Conservation (phyloP, 768 basidiomycete species). For the Epithele typhae region DNA sequence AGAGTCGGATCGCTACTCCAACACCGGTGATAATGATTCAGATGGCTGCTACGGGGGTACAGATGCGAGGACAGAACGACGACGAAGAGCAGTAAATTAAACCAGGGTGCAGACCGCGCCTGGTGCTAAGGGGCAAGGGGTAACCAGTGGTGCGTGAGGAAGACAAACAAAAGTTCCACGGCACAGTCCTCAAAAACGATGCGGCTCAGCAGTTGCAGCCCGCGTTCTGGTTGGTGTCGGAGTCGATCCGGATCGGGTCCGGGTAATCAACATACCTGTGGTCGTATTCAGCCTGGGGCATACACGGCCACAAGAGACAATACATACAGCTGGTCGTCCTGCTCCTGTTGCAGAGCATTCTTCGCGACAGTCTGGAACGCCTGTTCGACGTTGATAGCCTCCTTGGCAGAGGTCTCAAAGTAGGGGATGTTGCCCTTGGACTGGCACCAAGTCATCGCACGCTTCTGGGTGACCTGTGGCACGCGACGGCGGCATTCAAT, state of each 20-base stretch:
- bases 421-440: constrained; percentile 99
- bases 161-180: constrained; percentile 6
- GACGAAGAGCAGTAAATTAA: constrained; percentile 18
- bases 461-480: constrained; percentile 97
- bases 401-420: constrained; percentile 99
- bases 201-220: constrained; percentile 78
- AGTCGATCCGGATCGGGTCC: constrained; percentile 95
- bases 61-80: constrained; percentile 13
- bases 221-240: constrained; percentile 86
- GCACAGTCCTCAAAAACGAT: not conserved
- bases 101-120: constrained; percentile 1
- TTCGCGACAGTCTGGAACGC: constrained; percentile 99
- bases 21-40: constrained; percentile 16
- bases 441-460: constrained; percentile 99
- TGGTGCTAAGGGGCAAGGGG: constrained; percentile 16
- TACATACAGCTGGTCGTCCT: constrained; percentile 88
- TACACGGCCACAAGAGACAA: constrained; percentile 8
- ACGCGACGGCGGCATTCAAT: too few relatives aligned
- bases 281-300: constrained; percentile 12
- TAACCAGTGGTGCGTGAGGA: constrained; percentile 16
- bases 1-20: constrained; percentile 10
- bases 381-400: constrained; percentile 99
- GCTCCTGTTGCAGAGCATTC: constrained; percentile 97
- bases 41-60: constrained; percentile 18
- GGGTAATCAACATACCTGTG: constrained; percentile 95